Conservation (phyloP, 768 basidiomycete species). For the Ramaria sp. region DNA sequence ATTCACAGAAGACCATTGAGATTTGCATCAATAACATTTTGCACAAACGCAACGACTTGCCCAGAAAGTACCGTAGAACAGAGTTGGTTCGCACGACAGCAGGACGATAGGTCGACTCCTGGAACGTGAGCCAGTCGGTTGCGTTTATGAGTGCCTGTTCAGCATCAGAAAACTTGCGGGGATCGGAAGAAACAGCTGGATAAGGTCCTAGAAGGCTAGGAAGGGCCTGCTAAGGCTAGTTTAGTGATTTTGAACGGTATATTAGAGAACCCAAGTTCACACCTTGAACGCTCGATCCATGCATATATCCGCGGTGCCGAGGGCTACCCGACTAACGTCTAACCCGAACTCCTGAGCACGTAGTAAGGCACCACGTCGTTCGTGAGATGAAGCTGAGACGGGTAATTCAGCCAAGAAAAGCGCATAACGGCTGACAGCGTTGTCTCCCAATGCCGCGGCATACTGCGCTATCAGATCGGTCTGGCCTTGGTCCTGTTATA, state of each 20-base stretch:
- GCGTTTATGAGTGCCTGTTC: constrained; percentile 69
- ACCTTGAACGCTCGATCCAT: constrained; percentile 64
- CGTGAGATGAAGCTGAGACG: constrained; percentile 47
- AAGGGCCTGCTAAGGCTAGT: constrained; percentile 3
- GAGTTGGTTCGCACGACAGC: constrained; percentile 84
- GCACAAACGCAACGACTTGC: constrained; percentile 33
- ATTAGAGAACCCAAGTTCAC: constrained; percentile 9
- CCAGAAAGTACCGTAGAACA: constrained; percentile 81
- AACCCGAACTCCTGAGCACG: constrained; percentile 79
- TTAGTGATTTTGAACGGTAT: background rate
- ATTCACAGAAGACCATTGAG: background rate
- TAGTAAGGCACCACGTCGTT: constrained; percentile 59
- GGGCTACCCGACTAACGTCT: constrained; percentile 70
- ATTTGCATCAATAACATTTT: background rate
- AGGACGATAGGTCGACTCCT: constrained; percentile 58
- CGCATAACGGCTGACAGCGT: constrained; percentile 87
- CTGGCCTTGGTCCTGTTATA: constrained; percentile 56
- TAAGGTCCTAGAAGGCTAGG: background rate
- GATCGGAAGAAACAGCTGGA: constrained; percentile 41
- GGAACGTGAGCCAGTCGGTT: constrained; percentile 88
- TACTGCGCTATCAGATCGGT: constrained; percentile 89
- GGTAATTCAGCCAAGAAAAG: constrained; percentile 76
- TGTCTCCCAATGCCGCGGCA: constrained; percentile 80
- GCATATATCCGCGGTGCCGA: constrained; percentile 68
- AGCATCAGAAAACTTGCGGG: constrained; percentile 37